These are phyloP conservation scores for Posidonia oceanica DNA, from an alignment of 116 monocot genomes.

Conservation along the genomic window DNA sequence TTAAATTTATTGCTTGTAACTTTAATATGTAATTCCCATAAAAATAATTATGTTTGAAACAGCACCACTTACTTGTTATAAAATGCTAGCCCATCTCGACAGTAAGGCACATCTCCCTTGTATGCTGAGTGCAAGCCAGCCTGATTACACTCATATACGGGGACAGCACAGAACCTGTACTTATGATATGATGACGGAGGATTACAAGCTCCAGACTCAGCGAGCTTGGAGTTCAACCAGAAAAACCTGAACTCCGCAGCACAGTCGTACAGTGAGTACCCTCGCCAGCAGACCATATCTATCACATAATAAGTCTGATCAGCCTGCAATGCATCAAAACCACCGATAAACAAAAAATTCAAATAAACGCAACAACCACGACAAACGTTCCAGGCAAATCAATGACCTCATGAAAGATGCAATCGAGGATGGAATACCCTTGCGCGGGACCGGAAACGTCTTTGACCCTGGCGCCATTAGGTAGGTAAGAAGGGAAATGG, in stretches of 20 bases:
- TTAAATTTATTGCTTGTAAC: background rate
- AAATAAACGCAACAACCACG: background rate
- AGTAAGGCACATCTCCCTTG: conserved; percentile 42
- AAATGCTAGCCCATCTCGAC: conserved; percentile 77
- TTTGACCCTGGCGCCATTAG: conserved; percentile 68
- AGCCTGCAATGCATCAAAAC: conserved; percentile 43
- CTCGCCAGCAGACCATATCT: conserved; percentile 94
- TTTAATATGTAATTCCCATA: background rate
- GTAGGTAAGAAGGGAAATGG: conserved; percentile 76
- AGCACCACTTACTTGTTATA: conserved; percentile 69
- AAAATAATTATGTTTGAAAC: background rate
- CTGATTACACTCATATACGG: conserved; percentile 71
- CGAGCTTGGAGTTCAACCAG: conserved; percentile 93
- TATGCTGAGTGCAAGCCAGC: conserved; percentile 60
- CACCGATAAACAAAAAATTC: background rate
- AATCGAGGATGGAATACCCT: conserved; percentile 80
- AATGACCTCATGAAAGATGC: conserved; percentile 91
- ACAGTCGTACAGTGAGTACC: conserved; percentile 88
- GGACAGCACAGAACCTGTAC: conserved; percentile 66
- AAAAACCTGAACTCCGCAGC: conserved; percentile 90
- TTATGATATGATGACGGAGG: conserved; percentile 68
- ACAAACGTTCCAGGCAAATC: background rate
- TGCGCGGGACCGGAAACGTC: conserved; percentile 54
- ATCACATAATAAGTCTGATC: conserved; percentile 96
- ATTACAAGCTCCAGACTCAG: conserved; percentile 71